Base-by-base conservation (phyloP, 768 basidiomycete species). In the Pilatotrama ljubarskyi region DNA sequence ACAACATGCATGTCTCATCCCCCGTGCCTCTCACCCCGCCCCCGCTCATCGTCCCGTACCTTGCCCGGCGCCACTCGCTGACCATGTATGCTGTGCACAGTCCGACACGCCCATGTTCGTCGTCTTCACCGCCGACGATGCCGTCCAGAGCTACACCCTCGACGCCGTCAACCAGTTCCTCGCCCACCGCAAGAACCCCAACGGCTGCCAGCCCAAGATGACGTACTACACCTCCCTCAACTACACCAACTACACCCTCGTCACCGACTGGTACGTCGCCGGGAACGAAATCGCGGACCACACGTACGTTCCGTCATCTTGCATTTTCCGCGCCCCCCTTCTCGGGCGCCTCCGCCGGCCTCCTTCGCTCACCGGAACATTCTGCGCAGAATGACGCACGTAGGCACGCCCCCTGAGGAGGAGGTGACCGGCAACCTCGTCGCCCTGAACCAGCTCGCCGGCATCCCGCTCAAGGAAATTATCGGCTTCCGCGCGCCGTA, bases 381-480 rank as follows among this genome's bases (percentile, higher is more conserved):
- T 50, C 44, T 37, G 43, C 59, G 3, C 64, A 90, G 86, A 25
- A 91, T 93, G 87, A 90, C 89, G 7, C 90, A 93, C 72, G 83
- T 88, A 55, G 87, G 84, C 32, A 68, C 75, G 24, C 87, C 87
- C 7, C 77, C 84, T 0, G 65, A 78, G 7, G 83, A 83, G 35
- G 88, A 93, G 71, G 82, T 92, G 62, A 82, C 88, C 66, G 90
- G 90, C 59, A 91, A 91, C 71, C 78, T 93, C 26, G 84, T 88
- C 58, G 87, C 89, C 11, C 79, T 91, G 51, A 92, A 93, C 69
- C 80, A 89, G 3, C 83, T 91, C 41, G 84, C 87, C 29, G 90
- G 90, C 15, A 90, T 92, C 61, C 90, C 90, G 0, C 71, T 91
- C 32, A 71, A 74, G 8, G 71, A 80, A 13, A 84, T 93, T 65